These are phyloP conservation scores for Candida ulmi DNA, from an alignment of 805 yeast species.

Conservation along the genomic window DNA sequence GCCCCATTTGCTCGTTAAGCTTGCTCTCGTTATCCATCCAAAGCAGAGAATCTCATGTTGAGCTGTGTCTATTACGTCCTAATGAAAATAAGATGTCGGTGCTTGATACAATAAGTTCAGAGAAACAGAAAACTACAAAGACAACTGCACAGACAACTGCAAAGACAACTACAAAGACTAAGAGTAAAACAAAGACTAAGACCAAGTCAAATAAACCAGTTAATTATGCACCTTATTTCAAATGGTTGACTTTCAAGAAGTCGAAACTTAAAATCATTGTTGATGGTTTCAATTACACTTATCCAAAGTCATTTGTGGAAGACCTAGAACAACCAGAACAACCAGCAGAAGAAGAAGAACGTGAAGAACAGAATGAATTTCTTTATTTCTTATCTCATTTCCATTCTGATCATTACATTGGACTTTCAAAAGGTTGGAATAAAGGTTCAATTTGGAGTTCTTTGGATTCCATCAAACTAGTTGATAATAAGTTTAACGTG, in stretches of 20 bases:
- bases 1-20: slow-evolving; percentile 48
- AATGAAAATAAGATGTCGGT: slow-evolving; percentile 5
- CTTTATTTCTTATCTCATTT: slow-evolving; percentile 70
- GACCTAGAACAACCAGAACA: not conserved
- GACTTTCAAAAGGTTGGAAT: slow-evolving; percentile 72
- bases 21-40: slow-evolving; percentile 34
- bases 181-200: slow-evolving; percentile 9
- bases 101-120: not conserved
- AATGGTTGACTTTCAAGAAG: slow-evolving; percentile 40
- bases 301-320: slow-evolving; percentile 34
- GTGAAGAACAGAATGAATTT: too few relatives aligned
- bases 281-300: slow-evolving; percentile 58
- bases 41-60: slow-evolving; percentile 49
- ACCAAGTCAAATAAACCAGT: slow-evolving; percentile 1
- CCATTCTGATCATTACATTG: slow-evolving; percentile 94
- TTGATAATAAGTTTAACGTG: slow-evolving; percentile 47
- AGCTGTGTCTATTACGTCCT: slow-evolving; percentile 36
- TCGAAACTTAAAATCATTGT: slow-evolving; percentile 39
- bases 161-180: not conserved
- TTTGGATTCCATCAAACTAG: slow-evolving; percentile 55
- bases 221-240: slow-evolving; percentile 39
- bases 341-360: not conserved
- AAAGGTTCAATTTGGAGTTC: slow-evolving; percentile 72
- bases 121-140: not conserved
- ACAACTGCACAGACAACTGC: too few relatives aligned